Percentiles rank a stretch among this genome's conserved stretches.
Evolutionary conservation across 2,329 filamentous ascomycete species (phyloP).

Genomic region (Lecanicillium sp.): DNA sequence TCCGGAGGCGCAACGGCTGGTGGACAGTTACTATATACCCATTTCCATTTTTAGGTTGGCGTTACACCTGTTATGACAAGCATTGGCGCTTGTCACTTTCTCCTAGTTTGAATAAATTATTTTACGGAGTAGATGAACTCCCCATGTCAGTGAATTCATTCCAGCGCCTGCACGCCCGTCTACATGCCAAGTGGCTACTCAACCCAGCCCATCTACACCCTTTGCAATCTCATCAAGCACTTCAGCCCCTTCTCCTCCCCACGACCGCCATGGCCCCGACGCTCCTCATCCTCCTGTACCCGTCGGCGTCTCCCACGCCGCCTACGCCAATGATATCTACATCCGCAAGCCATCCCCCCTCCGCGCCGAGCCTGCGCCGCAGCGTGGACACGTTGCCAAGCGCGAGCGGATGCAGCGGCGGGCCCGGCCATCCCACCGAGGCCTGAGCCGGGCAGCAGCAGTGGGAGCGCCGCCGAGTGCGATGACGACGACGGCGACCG

Average conservation of each 20-base stretch:
- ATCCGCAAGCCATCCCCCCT: constrained; percentile 38
- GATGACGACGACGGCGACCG: no score
- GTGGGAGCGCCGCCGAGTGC: no score
- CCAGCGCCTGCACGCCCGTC: no score
- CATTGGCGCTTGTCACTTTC: no score
- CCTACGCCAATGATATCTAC: constrained; percentile 66
- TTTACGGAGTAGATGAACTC: no score
- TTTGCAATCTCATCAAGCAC: constrained; percentile 56
- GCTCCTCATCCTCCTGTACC: constrained; percentile 58
- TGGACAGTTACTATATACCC: no score
- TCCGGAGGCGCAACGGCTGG: no score
- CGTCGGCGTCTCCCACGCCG: constrained; percentile 59
- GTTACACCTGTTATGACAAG: no score
- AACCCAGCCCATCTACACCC: constrained; percentile 15
- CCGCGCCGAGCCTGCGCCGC: constrained; percentile 49
- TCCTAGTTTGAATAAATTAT: no score
- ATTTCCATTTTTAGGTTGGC: no score
- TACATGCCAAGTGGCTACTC: no score
- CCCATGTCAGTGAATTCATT: no score
- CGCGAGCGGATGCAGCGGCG: constrained; percentile 65
- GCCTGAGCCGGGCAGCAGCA: constrained; percentile 49
- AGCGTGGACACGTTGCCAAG: constrained; percentile 70
- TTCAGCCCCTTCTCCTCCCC: constrained; percentile 52
- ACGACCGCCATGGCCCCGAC: constrained; percentile 65
- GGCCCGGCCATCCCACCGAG: constrained; percentile 68